Evolutionary conservation across 768 basidiomycete genomes (phyloP).

Genomic region (Erythrobasidium yunnanense): DNA sequence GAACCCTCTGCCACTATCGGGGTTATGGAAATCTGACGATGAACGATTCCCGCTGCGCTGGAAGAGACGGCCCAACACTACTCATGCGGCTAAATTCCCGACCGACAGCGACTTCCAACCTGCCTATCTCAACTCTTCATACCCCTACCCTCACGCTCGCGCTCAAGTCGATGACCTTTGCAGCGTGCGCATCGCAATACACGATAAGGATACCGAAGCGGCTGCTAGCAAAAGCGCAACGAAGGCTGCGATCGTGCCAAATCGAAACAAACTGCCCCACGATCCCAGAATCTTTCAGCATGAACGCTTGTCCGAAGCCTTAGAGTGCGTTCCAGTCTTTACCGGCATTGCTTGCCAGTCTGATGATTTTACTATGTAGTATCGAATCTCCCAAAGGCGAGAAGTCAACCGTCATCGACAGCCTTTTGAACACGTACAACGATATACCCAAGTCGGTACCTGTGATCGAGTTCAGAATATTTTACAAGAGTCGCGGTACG

Average conservation of each 20-base stretch:
- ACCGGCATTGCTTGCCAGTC: background rate
- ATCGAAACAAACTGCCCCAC: background rate
- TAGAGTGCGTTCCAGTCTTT: constrained; percentile 5
- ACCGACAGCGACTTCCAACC: background rate
- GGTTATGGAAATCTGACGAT: constrained; percentile 1
- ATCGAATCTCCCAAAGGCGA: background rate
- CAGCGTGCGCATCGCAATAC: constrained; percentile 8
- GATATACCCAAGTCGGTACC: background rate
- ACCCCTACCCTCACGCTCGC: background rate
- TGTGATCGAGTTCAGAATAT: constrained; percentile 17
- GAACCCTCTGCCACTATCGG: constrained; percentile 20
- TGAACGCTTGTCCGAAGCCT: background rate
- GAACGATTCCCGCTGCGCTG: constrained; percentile 5
- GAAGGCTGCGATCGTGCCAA: background rate
- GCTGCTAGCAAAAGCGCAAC: background rate
- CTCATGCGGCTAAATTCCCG: background rate
- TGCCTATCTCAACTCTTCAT: background rate
- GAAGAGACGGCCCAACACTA: background rate
- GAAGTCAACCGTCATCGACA: background rate
- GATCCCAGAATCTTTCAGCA: background rate
- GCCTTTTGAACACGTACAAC: background rate
- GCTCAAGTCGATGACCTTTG: constrained; percentile 2
- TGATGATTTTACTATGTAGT: background rate
- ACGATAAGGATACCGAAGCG: constrained; percentile 7
- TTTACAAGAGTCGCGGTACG: constrained; percentile 14